These are phyloP conservation scores for Cladorrhinum sp. DNA, from an alignment of 2,329 filamentous ascomycete species.

Conservation along the genomic window DNA sequence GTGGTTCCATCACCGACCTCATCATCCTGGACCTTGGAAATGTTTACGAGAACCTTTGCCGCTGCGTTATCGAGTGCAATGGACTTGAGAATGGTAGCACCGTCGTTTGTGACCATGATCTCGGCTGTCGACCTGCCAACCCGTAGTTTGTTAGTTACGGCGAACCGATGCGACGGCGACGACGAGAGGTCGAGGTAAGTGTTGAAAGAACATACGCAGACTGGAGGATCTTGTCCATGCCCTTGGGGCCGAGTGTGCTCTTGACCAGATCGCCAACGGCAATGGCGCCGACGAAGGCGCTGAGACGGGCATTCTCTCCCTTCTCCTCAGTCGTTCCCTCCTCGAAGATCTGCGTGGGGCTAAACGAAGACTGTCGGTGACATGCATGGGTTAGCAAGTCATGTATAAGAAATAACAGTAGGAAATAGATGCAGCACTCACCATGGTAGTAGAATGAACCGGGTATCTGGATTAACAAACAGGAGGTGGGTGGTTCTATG, in stretches of 20 bases:
- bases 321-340: slow-evolving; percentile 97
- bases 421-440: slow-evolving; percentile 9
- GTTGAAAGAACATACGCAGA: slow-evolving; percentile 67
- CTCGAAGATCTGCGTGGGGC: slow-evolving; percentile 96
- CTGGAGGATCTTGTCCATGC: slow-evolving; percentile 98
- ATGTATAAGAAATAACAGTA: neutral
- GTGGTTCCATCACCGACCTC: slow-evolving; percentile 98
- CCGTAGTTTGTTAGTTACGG: slow-evolving; percentile 15
- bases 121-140: slow-evolving; percentile 77
- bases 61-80: slow-evolving; percentile 98
- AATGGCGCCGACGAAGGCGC: slow-evolving; percentile 97
- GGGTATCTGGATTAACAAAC: slow-evolving; percentile 12
- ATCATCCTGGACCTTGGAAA: slow-evolving; percentile 98
- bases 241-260: slow-evolving; percentile 94
- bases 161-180: neutral
- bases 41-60: slow-evolving; percentile 97
- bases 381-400: slow-evolving; percentile 3
- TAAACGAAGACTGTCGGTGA: slow-evolving; percentile 56
- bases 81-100: slow-evolving; percentile 95
- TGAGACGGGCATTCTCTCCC: slow-evolving; percentile 96
- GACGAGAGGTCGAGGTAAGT: slow-evolving; percentile 16
- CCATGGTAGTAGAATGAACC: slow-evolving; percentile 20
- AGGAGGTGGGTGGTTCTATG: neutral
- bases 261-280: slow-evolving; percentile 97
- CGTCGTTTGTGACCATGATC: slow-evolving; percentile 98